A percentile compares a stretch with the other conserved stretches of the same genome.
Evolutionary conservation across 2,329 filamentous ascomycete genomes (phyloP).

Genomic region (Hypomyces perniciosus): DNA sequence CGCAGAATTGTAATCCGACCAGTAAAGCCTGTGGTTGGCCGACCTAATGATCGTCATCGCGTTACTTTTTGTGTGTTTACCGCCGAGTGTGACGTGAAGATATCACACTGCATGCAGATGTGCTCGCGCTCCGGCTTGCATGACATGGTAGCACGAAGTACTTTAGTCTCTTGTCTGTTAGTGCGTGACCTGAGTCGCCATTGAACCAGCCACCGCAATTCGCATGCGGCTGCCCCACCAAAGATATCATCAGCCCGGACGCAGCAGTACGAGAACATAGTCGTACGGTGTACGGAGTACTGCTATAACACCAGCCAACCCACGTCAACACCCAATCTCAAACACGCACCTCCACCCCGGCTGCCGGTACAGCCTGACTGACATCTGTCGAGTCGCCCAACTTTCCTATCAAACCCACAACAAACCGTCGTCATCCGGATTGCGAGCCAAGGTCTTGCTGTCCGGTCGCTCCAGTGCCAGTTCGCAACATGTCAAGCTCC

Average conservation of each 20-base stretch:
- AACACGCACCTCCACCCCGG: constrained; percentile 10
- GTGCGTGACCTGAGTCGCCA: constrained; percentile 7
- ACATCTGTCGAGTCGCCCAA: constrained; percentile 12
- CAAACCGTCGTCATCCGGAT: constrained; percentile 4
- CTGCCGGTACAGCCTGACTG: constrained; percentile 13
- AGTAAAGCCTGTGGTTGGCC: too few species aligned
- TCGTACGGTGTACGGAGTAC: background rate
- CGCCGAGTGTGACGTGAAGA: background rate
- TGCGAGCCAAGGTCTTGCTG: constrained; percentile 5
- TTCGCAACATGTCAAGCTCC: constrained; percentile 63
- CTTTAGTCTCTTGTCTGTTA: background rate
- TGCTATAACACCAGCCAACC: constrained; percentile 9
- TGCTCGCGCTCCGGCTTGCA: too few species aligned
- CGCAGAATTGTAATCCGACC: too few species aligned
- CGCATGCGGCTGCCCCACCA: constrained; percentile 7
- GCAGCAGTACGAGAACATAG: too few species aligned
- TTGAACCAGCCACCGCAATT: constrained; percentile 9
- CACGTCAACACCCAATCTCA: background rate
- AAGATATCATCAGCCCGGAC: background rate
- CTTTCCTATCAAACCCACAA: constrained; percentile 9
- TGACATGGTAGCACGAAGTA: background rate
- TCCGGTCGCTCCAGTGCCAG: constrained; percentile 11
- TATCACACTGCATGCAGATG: background rate
- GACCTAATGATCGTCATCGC: background rate
- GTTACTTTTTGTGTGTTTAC: background rate